Evolutionary conservation across 306 rosid species (phyloP), one percentile per base, ranked within the genome.

Genomic region (Begonia fuchsioides): DNA sequence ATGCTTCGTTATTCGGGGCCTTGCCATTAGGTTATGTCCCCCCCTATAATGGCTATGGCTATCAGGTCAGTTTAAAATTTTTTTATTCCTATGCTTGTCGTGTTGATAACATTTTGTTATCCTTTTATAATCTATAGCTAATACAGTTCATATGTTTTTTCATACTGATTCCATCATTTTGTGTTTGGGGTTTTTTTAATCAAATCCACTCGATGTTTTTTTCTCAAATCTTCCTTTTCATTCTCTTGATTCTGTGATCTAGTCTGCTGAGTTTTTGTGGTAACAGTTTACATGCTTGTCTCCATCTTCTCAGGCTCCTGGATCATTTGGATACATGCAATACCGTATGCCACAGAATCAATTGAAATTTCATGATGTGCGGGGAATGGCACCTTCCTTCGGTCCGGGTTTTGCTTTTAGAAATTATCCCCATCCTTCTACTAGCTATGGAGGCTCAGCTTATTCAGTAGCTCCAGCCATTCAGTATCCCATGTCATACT

Each of bases 271-370:
- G 8, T 26, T 5, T 4, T 26, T 26, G 7, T 26, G 35, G 35
- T 26, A 26, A 4, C 35, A 26, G 35, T 4, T 26, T 26, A 26
- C 62, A 56, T 46, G 47, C 63, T 17, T 49, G 61, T 47, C 17
- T 50, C 17, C 62, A 66, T 51, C 56, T 62, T 65, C 51, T 61
- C 67, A 92, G 98, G 83, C 86, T 61, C 80, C 93, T 44, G 96
- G 81, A 53, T 63, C 77, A 48, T 86, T 82, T 55, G 96, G 96
- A 55, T 68, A 77, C 20, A 65, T 92, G 96, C 96, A 76, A 11
- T 92, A 85, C 72, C 94, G 84, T 55, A 15, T 92, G 64, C 86
- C 96, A 17, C 98, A 86, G 65, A 92, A 80, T 71, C 96, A 86
- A 68, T 80, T 76, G 39, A 96, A 87, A 54, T 92, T 54, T 72